These are phyloP conservation scores for Nelumbo lutea DNA, from an alignment of 164 flowering plant genomes.

Conservation along the genomic window DNA sequence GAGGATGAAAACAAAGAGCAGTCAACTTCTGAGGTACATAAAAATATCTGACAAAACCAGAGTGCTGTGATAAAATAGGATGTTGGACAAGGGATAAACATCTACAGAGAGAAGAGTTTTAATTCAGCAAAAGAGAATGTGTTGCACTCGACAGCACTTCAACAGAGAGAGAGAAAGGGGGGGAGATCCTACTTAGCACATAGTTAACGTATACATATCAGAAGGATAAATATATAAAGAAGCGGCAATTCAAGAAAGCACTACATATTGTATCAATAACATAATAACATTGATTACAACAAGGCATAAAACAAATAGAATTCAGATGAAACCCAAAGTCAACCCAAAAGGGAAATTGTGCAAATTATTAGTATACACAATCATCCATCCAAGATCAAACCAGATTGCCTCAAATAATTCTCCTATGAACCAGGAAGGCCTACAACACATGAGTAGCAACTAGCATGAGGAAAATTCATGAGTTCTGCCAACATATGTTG, in stretches of 20 bases:
- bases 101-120: not conserved
- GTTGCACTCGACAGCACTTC: too few species aligned
- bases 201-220: too few species aligned
- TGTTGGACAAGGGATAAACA: too few species aligned
- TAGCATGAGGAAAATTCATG: too few species aligned
- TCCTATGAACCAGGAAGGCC: not conserved
- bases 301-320: not conserved
- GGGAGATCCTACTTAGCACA: too few species aligned
- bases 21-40: not conserved
- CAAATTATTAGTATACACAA: too few species aligned
- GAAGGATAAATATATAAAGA: too few species aligned
- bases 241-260: not conserved
- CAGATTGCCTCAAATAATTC: not conserved
- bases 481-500: too few species aligned
- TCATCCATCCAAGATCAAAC: not conserved
- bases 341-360: too few species aligned
- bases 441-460: not conserved
- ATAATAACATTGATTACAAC: not conserved
- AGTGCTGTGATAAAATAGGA: not conserved
- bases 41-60: not conserved
- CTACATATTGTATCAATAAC: not conserved
- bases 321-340: not conserved
- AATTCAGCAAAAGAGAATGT: not conserved
- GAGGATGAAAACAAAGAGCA: slow-evolving; percentile 5
- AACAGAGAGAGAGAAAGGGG: too few species aligned